Percentiles rank a stretch among this genome's conserved stretches.
These are phyloP conservation scores for Candida nanaspora DNA, from an alignment of 805 yeast species.

Conservation along the genomic window DNA sequence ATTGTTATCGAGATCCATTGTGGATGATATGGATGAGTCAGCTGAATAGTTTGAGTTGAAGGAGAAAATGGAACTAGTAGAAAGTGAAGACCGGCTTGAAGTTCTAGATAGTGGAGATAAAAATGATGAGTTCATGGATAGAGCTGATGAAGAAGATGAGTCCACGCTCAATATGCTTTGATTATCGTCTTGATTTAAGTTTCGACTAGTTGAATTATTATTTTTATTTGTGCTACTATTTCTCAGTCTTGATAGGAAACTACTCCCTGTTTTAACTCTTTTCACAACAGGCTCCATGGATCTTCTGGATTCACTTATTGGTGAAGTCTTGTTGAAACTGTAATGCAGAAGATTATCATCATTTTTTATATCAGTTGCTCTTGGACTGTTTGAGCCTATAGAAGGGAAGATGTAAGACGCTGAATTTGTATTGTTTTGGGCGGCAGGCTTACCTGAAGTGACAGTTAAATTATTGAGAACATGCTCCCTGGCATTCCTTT, in stretches of 20 bases:
- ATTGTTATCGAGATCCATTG: background rate
- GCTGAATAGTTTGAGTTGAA: background rate
- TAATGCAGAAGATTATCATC: background rate
- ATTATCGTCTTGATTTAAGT: too few species aligned
- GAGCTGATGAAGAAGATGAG: background rate
- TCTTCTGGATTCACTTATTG: background rate
- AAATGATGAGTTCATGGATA: background rate
- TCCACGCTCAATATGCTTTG: too few species aligned
- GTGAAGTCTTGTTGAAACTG: slow-evolving; percentile 2
- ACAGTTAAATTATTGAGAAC: slow-evolving; percentile 14
- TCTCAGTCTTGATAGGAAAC: slow-evolving; percentile 7
- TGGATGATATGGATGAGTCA: background rate
- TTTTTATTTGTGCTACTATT: background rate
- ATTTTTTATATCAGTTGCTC: too few species aligned
- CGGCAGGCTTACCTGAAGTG: too few species aligned
- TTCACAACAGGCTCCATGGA: slow-evolving; percentile 1
- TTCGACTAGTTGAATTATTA: background rate
- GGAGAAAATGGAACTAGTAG: background rate
- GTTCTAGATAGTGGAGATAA: slow-evolving; percentile 1
- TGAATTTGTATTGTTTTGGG: too few species aligned
- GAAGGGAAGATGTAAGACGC: background rate
- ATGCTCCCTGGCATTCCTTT: slow-evolving; percentile 17
- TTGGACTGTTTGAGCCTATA: slow-evolving; percentile 1
- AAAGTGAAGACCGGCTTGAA: slow-evolving; percentile 1
- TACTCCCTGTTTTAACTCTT: slow-evolving; percentile 6